Evolutionary conservation across 1,284 basidiomycete genomes (phyloP), one percentile per base, ranked within the genome.

Genomic region (Heterobasidion parviporum): DNA sequence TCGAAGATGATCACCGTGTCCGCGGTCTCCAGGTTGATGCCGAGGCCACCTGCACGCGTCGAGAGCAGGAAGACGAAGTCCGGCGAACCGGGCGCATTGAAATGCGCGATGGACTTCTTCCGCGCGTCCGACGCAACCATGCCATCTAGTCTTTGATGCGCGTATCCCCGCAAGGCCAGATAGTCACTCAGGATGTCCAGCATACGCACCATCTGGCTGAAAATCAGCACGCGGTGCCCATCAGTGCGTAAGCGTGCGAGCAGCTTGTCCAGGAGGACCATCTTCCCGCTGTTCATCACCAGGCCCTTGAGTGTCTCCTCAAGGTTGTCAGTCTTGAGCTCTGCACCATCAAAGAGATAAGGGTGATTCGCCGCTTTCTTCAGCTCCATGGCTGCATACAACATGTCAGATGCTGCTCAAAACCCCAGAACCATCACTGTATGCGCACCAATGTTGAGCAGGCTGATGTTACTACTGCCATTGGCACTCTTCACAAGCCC

Each of bases 1-100:
- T 99, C 96, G 70, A 98, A 99, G 69, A 99, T 98, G 72, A 99
- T 96, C 65, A 99, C 96, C 1, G 96, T 99, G 72, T 99, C 87
- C 10, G 96, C 96, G 41, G 94, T 96, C 74, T 97, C 96, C 59
- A 99, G 76, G 72, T 99, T 99, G 81, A 99, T 99, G 60, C 97
- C 97, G 49, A 99, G 79, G 53, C 97, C 97, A 65, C 97, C 97
- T 43, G 97, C 97, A 60, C 97, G 86, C 14, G 97, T 99, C 14
- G 94, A 98, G 9, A 99, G 80, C 61, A 99, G 70, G 71, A 88
- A 88, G 8, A 84, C 84, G 65, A 87, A 87, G 63, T 87, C 87
- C 8, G 84, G 84, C 3, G 85, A 88, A 20, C 76, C 80, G 12
- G 83, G 82, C 3, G 85, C 78, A 64, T 90, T 90, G 74, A 87